Evolutionary conservation across 106 monocot species (phyloP).

Genomic region (Apostasia ramifera): DNA sequence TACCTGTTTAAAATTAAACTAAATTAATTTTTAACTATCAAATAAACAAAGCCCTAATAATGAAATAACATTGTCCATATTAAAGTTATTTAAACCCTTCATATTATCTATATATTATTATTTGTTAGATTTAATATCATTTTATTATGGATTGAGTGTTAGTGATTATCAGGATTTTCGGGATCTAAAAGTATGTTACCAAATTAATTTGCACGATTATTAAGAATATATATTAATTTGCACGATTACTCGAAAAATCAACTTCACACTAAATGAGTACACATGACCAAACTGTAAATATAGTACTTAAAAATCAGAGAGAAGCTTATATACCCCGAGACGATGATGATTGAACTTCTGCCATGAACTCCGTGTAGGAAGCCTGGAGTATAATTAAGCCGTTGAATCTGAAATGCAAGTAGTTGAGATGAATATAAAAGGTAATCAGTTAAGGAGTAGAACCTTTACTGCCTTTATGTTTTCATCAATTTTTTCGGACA

Average conservation of each 20-base stretch:
- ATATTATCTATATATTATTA: neutral
- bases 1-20: too few species aligned
- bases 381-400: slow-evolving; percentile 25
- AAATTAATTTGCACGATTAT: too few species aligned
- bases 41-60: too few species aligned
- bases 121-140: neutral
- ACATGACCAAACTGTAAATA: neutral
- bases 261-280: too few species aligned
- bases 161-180: neutral
- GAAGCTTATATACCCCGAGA: slow-evolving; percentile 55
- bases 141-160: neutral
- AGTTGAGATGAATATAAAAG: too few species aligned
- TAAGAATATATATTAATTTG: too few species aligned
- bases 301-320: neutral
- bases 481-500: slow-evolving; percentile 65
- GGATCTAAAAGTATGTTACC: too few species aligned
- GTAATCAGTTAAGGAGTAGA: neutral
- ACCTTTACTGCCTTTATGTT: slow-evolving; percentile 65
- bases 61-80: too few species aligned
- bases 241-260: too few species aligned
- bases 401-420: neutral
- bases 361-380: slow-evolving; percentile 59
- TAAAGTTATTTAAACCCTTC: neutral
- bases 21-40: too few species aligned
- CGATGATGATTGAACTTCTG: slow-evolving; percentile 64